phyloP scores from a whole-genome alignment of 2,329 filamentous ascomycete species.

The Aspergillus nomiae region DNA sequence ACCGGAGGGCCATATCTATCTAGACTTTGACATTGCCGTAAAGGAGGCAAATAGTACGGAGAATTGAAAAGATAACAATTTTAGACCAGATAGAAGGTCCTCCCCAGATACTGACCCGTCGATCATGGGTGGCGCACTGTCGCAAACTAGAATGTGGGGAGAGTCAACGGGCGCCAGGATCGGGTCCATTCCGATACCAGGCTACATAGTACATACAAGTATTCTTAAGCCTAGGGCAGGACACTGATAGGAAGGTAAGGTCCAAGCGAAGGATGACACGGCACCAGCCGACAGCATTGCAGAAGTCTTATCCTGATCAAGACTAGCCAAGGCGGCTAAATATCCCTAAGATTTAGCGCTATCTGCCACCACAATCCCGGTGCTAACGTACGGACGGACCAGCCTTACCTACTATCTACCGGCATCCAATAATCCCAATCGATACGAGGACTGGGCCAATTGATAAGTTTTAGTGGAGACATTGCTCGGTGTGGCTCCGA shows the following conservation, averaged over 20 bases:
- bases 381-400: no score
- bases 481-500: neutral
- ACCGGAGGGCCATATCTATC: neutral
- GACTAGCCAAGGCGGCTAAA: neutral
- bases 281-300: neutral
- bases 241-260: conserved; percentile 12
- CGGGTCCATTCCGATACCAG: neutral
- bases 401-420: no score
- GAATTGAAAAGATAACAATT: conserved; percentile 3
- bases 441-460: neutral
- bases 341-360: neutral
- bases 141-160: conserved; percentile 4
- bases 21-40: neutral
- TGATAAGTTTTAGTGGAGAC: neutral
- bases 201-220: neutral
- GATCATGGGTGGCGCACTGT: neutral
- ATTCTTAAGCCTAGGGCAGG: neutral
- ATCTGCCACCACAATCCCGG: neutral
- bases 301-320: conserved; percentile 1
- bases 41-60: neutral
- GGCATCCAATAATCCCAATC: no score
- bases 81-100: neutral
- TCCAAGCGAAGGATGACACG: conserved; percentile 14
- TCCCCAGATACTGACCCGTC: conserved; percentile 3
- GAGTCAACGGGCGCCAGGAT: neutral